Percentiles rank a stretch among this genome's conserved stretches.
Evolutionary conservation across 2,329 filamentous ascomycete species (phyloP).

Genomic region (Aspergillus cejpii): DNA sequence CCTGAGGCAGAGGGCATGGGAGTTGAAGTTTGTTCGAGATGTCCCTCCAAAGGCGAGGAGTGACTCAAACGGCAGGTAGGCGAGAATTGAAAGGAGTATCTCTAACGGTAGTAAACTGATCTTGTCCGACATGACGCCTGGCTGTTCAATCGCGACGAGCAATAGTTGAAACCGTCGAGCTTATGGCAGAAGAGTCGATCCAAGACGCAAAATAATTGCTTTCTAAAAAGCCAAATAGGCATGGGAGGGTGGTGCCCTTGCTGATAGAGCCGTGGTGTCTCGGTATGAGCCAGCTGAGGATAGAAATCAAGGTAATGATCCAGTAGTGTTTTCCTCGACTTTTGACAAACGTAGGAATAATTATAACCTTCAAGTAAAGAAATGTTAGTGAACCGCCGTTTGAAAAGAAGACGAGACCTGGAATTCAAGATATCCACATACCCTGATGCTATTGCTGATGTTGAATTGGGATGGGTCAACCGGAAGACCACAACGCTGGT

Average conservation of each 20-base stretch:
- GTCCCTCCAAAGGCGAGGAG: slow-evolving; percentile 30
- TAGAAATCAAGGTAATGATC: not conserved
- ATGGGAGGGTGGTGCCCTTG: too few relatives aligned
- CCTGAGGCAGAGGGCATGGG: slow-evolving; percentile 25
- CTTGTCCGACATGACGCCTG: slow-evolving; percentile 10
- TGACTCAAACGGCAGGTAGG: slow-evolving; percentile 24
- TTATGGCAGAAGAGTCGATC: too few relatives aligned
- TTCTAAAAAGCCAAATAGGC: too few relatives aligned
- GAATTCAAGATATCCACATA: too few relatives aligned
- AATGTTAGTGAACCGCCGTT: too few relatives aligned
- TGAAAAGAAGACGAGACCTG: too few relatives aligned
- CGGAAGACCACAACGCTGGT: too few relatives aligned
- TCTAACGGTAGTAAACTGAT: slow-evolving; percentile 27
- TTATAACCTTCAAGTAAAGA: too few relatives aligned
- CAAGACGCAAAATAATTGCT: too few relatives aligned
- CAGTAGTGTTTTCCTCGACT: not conserved
- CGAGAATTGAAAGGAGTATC: slow-evolving; percentile 28
- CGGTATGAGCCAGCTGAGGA: not conserved
- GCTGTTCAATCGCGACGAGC: not conserved
- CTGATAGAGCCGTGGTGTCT: too few relatives aligned
- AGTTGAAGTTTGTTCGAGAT: slow-evolving; percentile 22
- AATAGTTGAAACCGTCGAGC: not conserved
- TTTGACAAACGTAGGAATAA: not conserved
- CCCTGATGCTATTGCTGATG: too few relatives aligned
- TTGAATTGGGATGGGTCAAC: too few relatives aligned